phyloP scores from a whole-genome alignment of 495 filamentous ascomycete species.

The Trichoderma parareesei region DNA sequence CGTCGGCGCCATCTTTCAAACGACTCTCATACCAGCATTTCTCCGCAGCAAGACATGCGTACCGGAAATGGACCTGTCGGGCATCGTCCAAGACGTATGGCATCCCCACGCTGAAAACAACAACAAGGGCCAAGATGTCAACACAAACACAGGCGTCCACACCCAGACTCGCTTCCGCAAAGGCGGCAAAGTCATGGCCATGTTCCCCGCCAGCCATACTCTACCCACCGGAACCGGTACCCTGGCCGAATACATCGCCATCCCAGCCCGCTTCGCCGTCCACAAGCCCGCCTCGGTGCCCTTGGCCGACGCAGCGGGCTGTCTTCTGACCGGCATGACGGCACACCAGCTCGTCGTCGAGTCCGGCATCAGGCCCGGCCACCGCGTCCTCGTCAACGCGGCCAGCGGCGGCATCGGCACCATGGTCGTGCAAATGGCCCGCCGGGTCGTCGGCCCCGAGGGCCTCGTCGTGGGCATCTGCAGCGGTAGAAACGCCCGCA shows the following conservation, averaged over 20 bases:
- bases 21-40: slow-evolving; percentile 25
- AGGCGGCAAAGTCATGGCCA: slow-evolving; percentile 27
- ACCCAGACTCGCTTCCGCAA: slow-evolving; percentile 13
- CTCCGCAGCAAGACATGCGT: slow-evolving; percentile 24
- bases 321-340: slow-evolving; percentile 26
- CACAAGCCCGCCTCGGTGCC: slow-evolving; percentile 17
- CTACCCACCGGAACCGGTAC: slow-evolving; percentile 23
- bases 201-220: slow-evolving; percentile 20
- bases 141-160: not conserved
- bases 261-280: slow-evolving; percentile 21
- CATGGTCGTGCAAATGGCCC: slow-evolving; percentile 31
- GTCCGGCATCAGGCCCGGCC: slow-evolving; percentile 19
- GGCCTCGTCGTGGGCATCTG: slow-evolving; percentile 33
- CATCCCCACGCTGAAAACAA: not conserved
- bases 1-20: slow-evolving; percentile 30
- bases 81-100: slow-evolving; percentile 21
- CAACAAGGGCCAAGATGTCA: not conserved
- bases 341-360: slow-evolving; percentile 23
- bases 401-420: slow-evolving; percentile 35
- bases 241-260: slow-evolving; percentile 27
- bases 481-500: slow-evolving; percentile 23
- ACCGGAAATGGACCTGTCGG: slow-evolving; percentile 34
- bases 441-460: slow-evolving; percentile 21
- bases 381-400: slow-evolving; percentile 30
- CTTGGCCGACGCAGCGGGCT: slow-evolving; percentile 24